Conservation (phyloP, 805 yeast genomes). For the Saccharomycopsis sp. region DNA sequence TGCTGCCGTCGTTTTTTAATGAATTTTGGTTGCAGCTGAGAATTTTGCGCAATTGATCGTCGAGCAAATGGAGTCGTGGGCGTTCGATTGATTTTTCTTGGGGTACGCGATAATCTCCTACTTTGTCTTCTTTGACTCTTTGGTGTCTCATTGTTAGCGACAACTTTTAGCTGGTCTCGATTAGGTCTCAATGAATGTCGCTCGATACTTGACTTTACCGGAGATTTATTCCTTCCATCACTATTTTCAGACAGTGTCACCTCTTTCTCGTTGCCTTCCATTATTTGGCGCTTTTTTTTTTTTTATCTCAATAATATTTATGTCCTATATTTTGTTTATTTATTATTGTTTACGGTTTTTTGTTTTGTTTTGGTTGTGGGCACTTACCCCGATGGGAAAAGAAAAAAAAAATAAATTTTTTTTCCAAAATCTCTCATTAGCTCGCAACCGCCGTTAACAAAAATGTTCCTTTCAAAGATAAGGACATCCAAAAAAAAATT, state of each 20-base stretch:
- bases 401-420: background rate
- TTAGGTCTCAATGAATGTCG: conserved; percentile 1
- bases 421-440: background rate
- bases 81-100: conserved; percentile 3
- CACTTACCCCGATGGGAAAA: background rate
- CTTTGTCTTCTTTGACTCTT: background rate
- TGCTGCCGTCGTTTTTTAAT: background rate
- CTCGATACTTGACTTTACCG: conserved; percentile 8
- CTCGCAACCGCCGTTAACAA: background rate
- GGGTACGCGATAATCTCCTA: conserved; percentile 2
- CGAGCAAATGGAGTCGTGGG: conserved; percentile 13
- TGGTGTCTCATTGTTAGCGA: background rate
- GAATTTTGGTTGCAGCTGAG: background rate
- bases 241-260: too few species aligned
- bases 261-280: too few species aligned
- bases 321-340: too few species aligned
- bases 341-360: too few species aligned
- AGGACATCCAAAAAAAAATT: background rate
- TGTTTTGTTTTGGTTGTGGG: background rate
- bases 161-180: background rate
- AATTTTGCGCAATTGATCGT: conserved; percentile 7
- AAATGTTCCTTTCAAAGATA: background rate
- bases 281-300: too few species aligned
- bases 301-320: too few species aligned
- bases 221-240: too few species aligned